phyloP scores from a whole-genome alignment of 306 rosid genomes.

The Rosa lucieae region DNA sequence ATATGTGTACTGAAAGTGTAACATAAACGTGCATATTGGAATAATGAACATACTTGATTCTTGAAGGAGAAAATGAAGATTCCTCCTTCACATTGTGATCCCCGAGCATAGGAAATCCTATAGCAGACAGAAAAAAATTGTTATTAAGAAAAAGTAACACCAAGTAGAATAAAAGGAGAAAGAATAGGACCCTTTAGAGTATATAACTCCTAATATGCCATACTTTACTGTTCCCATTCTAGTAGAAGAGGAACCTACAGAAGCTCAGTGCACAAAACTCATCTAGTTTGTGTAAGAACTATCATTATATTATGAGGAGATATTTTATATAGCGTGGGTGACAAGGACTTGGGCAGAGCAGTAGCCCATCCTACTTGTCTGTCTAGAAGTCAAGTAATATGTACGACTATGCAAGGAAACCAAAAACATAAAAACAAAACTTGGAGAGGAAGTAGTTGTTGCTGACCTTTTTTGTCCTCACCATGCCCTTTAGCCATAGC shows the following conservation, averaged over 20 bases:
- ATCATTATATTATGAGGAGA: constrained; percentile 3
- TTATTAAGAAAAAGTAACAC: constrained; percentile 10
- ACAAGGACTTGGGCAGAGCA: constrained; percentile 9
- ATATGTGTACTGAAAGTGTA: constrained; percentile 19
- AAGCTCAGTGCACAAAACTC: constrained; percentile 1
- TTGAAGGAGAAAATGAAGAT: constrained; percentile 72
- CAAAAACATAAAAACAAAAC: not conserved
- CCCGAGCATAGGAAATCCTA: constrained; percentile 59
- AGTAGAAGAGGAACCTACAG: constrained; percentile 17
- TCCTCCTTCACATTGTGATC: constrained; percentile 82
- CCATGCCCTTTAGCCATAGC: constrained; percentile 96
- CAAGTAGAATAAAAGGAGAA: not conserved
- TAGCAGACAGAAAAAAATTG: constrained; percentile 18
- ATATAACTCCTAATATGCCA: constrained; percentile 9
- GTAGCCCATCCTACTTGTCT: constrained; percentile 13
- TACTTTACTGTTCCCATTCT: not conserved
- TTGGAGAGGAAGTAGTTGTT: constrained; percentile 1
- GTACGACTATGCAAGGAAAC: constrained; percentile 8
- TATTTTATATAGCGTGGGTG: not conserved
- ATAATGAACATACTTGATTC: constrained; percentile 69
- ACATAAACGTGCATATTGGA: constrained; percentile 7
- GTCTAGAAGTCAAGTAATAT: not conserved
- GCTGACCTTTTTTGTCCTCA: constrained; percentile 91
- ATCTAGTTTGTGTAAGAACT: not conserved
- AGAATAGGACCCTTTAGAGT: constrained; percentile 11